phyloP scores from a whole-genome alignment of 768 basidiomycete genomes.

The Crassisporium funariophilum region DNA sequence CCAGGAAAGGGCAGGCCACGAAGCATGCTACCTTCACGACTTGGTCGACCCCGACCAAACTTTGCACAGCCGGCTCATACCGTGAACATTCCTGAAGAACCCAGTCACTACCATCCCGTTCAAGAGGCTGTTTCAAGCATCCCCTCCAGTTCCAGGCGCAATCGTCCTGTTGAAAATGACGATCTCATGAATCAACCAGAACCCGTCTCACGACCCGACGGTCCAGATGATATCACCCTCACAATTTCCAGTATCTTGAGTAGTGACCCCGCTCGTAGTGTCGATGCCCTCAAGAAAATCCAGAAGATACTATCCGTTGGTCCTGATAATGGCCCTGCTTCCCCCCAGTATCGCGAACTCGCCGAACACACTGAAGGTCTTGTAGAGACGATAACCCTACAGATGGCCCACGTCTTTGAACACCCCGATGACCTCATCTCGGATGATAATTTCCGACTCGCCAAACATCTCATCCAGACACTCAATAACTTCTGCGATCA shows the following conservation, averaged over 20 bases:
- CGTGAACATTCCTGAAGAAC: constrained; percentile 27
- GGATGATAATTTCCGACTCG: constrained; percentile 86
- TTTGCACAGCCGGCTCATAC: constrained; percentile 30
- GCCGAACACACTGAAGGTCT: constrained; percentile 82
- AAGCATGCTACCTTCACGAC: constrained; percentile 72
- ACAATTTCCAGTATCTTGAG: constrained; percentile 89
- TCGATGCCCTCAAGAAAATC: constrained; percentile 92
- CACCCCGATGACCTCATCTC: constrained; percentile 70
- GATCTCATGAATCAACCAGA: constrained; percentile 23
- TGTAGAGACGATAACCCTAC: constrained; percentile 86
- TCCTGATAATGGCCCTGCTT: constrained; percentile 71
- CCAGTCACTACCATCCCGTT: constrained; percentile 6
- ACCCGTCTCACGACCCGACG: constrained; percentile 33
- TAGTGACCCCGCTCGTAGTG: constrained; percentile 81
- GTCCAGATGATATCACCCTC: constrained; percentile 66
- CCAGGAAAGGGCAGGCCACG: constrained; percentile 58
- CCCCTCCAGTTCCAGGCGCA: constrained; percentile 3
- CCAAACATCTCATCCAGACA: constrained; percentile 97
- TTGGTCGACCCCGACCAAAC: constrained; percentile 65
- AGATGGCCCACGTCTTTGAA: constrained; percentile 92
- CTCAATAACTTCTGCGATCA: constrained; percentile 95
- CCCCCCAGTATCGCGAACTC: constrained; percentile 72
- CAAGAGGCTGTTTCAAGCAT: constrained; percentile 10
- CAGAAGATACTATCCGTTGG: constrained; percentile 82
- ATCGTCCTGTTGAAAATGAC: constrained; percentile 6